Percentiles rank a stretch among this genome's conserved stretches.
These are phyloP conservation scores for Luzula sylvatica DNA, from an alignment of 176 grass and related monocot species.

Conservation along the genomic window DNA sequence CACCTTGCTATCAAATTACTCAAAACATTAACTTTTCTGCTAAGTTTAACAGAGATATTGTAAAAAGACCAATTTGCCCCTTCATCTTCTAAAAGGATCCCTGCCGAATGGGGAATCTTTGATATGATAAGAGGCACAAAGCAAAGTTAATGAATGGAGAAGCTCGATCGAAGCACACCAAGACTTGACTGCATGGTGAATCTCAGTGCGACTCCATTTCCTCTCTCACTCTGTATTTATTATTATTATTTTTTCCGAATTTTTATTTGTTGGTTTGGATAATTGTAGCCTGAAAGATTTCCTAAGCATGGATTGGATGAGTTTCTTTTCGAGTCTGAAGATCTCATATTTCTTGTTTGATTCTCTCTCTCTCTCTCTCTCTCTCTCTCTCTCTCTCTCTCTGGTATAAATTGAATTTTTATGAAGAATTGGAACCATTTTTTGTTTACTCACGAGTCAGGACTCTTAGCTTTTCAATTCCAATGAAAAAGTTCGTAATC, in stretches of 20 bases:
- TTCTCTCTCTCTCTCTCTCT: background rate
- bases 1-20: too few species aligned
- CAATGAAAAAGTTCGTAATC: background rate
- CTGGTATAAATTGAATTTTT: background rate
- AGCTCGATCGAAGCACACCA: too few species aligned
- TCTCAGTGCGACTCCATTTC: too few species aligned
- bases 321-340: constrained; percentile 32
- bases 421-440: background rate
- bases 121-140: too few species aligned
- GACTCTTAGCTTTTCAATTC: background rate
- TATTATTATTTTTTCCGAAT: background rate
- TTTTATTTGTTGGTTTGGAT: background rate
- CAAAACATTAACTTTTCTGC: too few species aligned
- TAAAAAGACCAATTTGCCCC: too few species aligned
- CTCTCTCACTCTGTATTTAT: background rate
- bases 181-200: too few species aligned
- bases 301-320: constrained; percentile 25
- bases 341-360: constrained; percentile 33
- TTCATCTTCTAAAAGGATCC: too few species aligned
- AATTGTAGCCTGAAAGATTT: constrained; percentile 16
- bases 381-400: too few species aligned
- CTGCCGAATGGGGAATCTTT: too few species aligned
- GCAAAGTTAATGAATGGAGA: too few species aligned
- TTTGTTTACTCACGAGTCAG: background rate
- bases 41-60: too few species aligned